A percentile compares a stretch with the other conserved stretches of the same genome.
Conservation (phyloP, 1,284 basidiomycete genomes). For the Takashimella tepidaria region DNA sequence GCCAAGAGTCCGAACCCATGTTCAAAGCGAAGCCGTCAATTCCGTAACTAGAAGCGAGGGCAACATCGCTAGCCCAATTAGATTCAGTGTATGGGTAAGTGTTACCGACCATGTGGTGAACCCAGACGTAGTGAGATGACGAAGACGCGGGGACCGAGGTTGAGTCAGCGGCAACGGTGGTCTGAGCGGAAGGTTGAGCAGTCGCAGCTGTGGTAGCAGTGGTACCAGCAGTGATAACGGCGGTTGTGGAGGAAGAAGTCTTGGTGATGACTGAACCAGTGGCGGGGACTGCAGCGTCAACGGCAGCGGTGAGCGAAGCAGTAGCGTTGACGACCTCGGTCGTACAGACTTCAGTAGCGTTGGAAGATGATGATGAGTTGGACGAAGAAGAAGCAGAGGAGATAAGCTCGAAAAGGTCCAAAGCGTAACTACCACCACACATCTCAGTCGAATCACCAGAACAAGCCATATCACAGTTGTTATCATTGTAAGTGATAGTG, state of each 20-base stretch:
- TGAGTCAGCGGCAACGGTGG: conserved; percentile 12
- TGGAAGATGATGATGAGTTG: background rate
- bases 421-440: conserved; percentile 38
- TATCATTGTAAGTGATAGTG: conserved; percentile 16
- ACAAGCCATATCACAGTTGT: conserved; percentile 35
- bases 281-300: conserved; percentile 6
- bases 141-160: conserved; percentile 24
- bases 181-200: background rate
- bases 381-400: conserved; percentile 2
- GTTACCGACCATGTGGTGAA: conserved; percentile 47
- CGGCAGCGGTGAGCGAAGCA: conserved; percentile 3
- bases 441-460: conserved; percentile 31
- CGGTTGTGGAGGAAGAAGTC: conserved; percentile 3
- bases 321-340: conserved; percentile 5
- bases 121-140: conserved; percentile 38
- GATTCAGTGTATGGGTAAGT: conserved; percentile 40
- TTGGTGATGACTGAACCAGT: conserved; percentile 8
- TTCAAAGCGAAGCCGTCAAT: conserved; percentile 63
- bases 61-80: conserved; percentile 45
- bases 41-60: conserved; percentile 40
- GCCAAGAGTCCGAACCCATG: conserved; percentile 63
- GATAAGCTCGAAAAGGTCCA: conserved; percentile 36
- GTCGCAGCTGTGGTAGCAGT: conserved; percentile 2
- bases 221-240: conserved; percentile 3
- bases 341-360: background rate